A percentile compares a stretch with the other conserved stretches of the same genome.
Evolutionary conservation across 768 basidiomycete species (phyloP).

Genomic region (Lyophyllum decastes): DNA sequence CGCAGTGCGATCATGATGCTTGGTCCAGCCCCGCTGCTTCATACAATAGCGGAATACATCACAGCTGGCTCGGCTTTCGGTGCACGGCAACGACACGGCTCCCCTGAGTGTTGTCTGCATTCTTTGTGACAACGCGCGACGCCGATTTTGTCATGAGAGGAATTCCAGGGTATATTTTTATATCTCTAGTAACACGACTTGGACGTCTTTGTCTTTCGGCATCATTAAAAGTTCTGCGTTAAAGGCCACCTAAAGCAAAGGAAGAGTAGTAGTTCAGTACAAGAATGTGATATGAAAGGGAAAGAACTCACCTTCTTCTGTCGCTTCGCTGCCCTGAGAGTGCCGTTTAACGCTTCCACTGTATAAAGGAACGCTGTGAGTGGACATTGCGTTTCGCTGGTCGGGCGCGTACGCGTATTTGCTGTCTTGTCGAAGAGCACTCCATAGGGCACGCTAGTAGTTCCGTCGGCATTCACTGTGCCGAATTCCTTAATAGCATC

Average conservation of each 20-base stretch:
- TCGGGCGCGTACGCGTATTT: conserved; percentile 36
- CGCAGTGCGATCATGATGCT: too few relatives aligned
- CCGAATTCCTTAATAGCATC: conserved; percentile 48
- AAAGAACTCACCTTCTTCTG: conserved; percentile 42
- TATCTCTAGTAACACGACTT: conserved; percentile 39
- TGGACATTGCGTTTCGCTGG: too few relatives aligned
- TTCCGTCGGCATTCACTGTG: conserved; percentile 37
- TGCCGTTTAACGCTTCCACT: conserved; percentile 55
- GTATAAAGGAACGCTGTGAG: background rate
- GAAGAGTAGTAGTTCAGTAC: background rate
- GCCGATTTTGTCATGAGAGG: background rate
- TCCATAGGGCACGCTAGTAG: conserved; percentile 39
- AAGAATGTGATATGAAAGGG: background rate
- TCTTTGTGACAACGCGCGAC: too few relatives aligned
- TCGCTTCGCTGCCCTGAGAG: conserved; percentile 44
- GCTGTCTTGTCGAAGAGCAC: conserved; percentile 49
- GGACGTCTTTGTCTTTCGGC: conserved; percentile 50
- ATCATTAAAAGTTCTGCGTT: conserved; percentile 50
- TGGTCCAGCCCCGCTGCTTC: too few relatives aligned
- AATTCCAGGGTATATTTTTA: conserved; percentile 1
- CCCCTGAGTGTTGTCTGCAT: too few relatives aligned
- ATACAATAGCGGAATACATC: too few relatives aligned
- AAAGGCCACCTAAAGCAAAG: conserved; percentile 37
- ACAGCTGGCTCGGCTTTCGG: too few relatives aligned
- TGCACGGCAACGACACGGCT: too few relatives aligned